A percentile compares a stretch with the other conserved stretches of the same genome.
phyloP scores from a whole-genome alignment of 306 rosid species.

The Rubus idaeus region DNA sequence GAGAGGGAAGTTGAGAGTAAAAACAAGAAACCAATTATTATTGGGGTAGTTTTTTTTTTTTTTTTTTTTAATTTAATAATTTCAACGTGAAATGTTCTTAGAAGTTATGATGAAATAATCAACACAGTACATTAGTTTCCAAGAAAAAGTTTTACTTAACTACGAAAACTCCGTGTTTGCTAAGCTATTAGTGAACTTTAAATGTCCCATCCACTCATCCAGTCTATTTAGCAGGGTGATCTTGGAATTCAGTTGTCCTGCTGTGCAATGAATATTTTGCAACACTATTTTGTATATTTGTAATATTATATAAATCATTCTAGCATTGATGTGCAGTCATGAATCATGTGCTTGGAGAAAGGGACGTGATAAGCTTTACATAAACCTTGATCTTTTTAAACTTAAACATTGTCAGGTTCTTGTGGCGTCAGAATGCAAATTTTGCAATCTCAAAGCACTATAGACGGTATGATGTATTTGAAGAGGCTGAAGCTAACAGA shows the following conservation, averaged over 20 bases:
- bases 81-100: neutral
- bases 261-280: constrained; percentile 3
- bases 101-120: neutral
- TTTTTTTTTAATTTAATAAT: no score
- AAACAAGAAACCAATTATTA: neutral
- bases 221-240: neutral
- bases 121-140: neutral
- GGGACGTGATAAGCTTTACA: neutral
- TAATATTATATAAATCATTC: neutral
- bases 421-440: constrained; percentile 91
- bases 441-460: constrained; percentile 96
- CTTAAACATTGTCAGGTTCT: constrained; percentile 54
- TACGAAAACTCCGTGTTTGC: neutral
- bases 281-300: neutral
- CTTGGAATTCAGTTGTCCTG: neutral
- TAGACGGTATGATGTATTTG: constrained; percentile 86
- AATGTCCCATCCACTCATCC: neutral
- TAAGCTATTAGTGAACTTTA: neutral
- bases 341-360: neutral
- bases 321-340: neutral
- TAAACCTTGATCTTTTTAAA: neutral
- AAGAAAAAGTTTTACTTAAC: neutral
- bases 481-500: constrained; percentile 95
- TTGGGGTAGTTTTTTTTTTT: neutral
- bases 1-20: neutral